phyloP scores from a whole-genome alignment of 768 basidiomycete genomes.

The Auriculariales sp. region DNA sequence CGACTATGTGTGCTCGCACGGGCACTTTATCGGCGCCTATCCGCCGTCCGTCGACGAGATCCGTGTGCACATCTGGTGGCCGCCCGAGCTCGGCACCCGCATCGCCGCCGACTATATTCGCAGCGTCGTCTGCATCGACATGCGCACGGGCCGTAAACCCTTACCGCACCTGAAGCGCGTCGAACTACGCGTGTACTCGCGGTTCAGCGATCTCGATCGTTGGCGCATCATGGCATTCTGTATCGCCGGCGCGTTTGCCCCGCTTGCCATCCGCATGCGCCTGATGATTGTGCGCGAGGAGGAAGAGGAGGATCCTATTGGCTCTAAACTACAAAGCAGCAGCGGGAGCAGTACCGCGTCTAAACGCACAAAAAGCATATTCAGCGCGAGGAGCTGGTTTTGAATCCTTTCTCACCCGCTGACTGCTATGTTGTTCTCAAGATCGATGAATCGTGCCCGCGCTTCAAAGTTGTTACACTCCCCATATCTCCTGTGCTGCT shows the following conservation, averaged over 20 bases:
- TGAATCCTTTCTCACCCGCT: too few relatives aligned
- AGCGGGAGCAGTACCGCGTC: too few relatives aligned
- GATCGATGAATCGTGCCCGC: too few relatives aligned
- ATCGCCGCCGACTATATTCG: background rate
- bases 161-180: background rate
- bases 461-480: too few relatives aligned
- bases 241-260: background rate
- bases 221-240: background rate
- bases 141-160: background rate
- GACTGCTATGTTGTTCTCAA: too few relatives aligned
- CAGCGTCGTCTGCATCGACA: background rate
- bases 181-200: background rate
- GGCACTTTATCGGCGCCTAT: background rate
- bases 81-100: background rate
- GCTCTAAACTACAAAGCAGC: background rate
- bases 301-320: background rate
- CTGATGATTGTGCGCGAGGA: conserved; percentile 1
- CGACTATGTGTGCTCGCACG: background rate
- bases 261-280: background rate
- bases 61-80: background rate
- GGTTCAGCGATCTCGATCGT: background rate
- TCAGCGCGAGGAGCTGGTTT: too few relatives aligned
- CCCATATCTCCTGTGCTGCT: too few relatives aligned
- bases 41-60: background rate
- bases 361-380: too few relatives aligned